These are phyloP conservation scores for Curvularia spicifera DNA, from an alignment of 2,329 filamentous ascomycete genomes.

Conservation along the genomic window DNA sequence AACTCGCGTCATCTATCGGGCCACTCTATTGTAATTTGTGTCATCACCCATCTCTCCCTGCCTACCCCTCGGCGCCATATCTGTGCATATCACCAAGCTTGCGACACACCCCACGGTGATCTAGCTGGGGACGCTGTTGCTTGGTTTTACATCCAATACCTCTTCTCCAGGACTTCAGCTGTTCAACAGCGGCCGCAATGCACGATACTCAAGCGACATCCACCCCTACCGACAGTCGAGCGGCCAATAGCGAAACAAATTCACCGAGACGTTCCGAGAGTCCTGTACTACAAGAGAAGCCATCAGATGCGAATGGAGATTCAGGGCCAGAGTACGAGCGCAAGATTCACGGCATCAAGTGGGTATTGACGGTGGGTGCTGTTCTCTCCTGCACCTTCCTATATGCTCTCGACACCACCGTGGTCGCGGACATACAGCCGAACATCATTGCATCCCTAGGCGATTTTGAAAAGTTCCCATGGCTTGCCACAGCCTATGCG, in stretches of 20 bases:
- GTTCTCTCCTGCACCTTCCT: slow-evolving; percentile 28
- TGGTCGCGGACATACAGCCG: slow-evolving; percentile 35
- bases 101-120: neutral
- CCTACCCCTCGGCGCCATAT: neutral
- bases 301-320: neutral
- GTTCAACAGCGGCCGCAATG: neutral
- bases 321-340: slow-evolving; percentile 5
- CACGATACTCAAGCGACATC: neutral
- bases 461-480: neutral
- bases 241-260: neutral
- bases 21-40: neutral
- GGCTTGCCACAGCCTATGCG: neutral
- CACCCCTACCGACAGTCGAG: neutral
- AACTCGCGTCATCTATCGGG: neutral
- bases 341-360: slow-evolving; percentile 4
- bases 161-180: neutral
- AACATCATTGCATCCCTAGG: slow-evolving; percentile 19
- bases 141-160: too few relatives aligned
- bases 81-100: neutral
- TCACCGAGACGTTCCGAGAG: neutral
- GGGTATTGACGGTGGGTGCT: slow-evolving; percentile 9
- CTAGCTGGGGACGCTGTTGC: neutral
- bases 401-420: slow-evolving; percentile 40
- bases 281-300: neutral
- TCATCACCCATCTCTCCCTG: neutral